Evolutionary conservation across 495 filamentous ascomycete genomes (phyloP).

Genomic region (Pseudomonodictys pantanalensis): DNA sequence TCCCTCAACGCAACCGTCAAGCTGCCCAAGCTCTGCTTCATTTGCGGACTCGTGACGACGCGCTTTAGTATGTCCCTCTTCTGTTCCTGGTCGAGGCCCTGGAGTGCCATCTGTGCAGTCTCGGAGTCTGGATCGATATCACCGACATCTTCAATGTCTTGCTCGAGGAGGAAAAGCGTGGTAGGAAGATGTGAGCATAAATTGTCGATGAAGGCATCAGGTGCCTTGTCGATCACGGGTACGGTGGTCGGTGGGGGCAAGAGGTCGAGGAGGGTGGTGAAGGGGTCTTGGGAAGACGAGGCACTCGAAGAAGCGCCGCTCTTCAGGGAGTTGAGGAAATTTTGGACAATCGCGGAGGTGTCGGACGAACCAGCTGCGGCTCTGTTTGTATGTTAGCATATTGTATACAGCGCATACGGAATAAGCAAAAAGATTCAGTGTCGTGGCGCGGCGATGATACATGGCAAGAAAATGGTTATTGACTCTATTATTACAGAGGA

Average conservation of each 20-base stretch:
- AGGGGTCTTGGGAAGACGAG: conserved; percentile 53
- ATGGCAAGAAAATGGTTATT: conserved; percentile 13
- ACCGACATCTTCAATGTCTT: conserved; percentile 57
- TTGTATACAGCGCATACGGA: background rate
- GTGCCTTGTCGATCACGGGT: conserved; percentile 66
- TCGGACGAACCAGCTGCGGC: conserved; percentile 42
- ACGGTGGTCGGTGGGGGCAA: conserved; percentile 73
- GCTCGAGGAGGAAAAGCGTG: conserved; percentile 65
- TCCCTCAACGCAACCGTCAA: conserved; percentile 85
- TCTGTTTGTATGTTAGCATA: conserved; percentile 24
- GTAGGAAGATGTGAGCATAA: conserved; percentile 76
- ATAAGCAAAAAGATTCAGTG: conserved; percentile 33
- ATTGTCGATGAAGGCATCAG: conserved; percentile 63
- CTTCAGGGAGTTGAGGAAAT: conserved; percentile 81
- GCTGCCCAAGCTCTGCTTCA: conserved; percentile 78
- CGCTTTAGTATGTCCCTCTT: conserved; percentile 78
- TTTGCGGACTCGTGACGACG: conserved; percentile 87
- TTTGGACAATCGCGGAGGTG: conserved; percentile 69
- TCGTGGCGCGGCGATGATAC: conserved; percentile 32
- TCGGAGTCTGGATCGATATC: conserved; percentile 62
- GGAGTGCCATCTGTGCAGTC: conserved; percentile 64
- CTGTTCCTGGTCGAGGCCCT: conserved; percentile 69
- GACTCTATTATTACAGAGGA: conserved; percentile 21
- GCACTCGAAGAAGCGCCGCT: conserved; percentile 48
- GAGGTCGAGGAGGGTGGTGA: conserved; percentile 83